These are phyloP conservation scores for Gracilaria vermiculophylla DNA, from an alignment of 23 red algal species.

Conservation along the genomic window DNA sequence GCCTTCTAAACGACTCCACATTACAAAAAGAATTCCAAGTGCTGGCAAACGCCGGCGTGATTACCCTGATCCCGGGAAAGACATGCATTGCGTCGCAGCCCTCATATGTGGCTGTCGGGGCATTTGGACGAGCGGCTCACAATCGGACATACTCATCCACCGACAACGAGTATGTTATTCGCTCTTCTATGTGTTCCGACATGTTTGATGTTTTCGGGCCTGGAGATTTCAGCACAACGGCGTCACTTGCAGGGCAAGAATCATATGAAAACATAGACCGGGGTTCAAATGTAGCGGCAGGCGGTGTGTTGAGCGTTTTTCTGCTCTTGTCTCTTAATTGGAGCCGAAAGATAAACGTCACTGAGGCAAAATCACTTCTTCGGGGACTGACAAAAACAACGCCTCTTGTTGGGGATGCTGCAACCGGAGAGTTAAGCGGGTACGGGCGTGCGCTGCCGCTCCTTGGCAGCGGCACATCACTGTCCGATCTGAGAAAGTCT, in stretches of 20 bases:
- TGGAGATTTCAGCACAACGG: background rate
- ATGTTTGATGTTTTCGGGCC: slow-evolving; percentile 23
- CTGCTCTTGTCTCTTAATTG: background rate
- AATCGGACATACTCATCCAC: background rate
- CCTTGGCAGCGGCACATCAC: background rate
- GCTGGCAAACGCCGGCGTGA: background rate
- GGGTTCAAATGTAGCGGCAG: slow-evolving; percentile 8
- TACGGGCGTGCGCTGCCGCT: background rate
- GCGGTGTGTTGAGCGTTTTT: background rate
- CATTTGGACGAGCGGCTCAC: background rate
- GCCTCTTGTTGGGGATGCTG: background rate
- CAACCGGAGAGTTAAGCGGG: background rate
- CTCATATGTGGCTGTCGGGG: slow-evolving; percentile 1
- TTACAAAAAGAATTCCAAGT: background rate
- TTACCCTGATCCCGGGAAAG: background rate
- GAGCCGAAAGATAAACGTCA: background rate
- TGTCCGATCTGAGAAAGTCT: slow-evolving; percentile 7
- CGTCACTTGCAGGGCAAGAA: background rate
- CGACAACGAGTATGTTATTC: background rate
- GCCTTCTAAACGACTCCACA: background rate
- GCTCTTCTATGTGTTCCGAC: background rate
- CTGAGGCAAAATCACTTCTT: background rate
- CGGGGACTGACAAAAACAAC: background rate
- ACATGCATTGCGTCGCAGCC: background rate
- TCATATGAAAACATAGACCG: background rate